Evolutionary conservation across 306 rosid genomes (phyloP).

Genomic region (Trifolium pratense): DNA sequence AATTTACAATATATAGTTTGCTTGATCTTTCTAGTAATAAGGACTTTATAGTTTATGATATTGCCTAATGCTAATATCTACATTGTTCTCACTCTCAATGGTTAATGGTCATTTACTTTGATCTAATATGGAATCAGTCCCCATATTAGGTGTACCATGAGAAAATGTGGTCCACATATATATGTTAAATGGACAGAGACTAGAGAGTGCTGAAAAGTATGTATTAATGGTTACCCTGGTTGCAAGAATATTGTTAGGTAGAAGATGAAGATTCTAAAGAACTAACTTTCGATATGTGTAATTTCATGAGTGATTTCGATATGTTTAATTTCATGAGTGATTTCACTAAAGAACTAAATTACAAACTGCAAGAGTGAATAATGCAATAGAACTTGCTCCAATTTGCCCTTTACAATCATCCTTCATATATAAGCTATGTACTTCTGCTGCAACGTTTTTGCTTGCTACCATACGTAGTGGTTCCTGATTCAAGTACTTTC

Average conservation of each 20-base stretch:
- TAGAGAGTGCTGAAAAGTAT: no score
- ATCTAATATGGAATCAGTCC: neutral
- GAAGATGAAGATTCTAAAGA: no score
- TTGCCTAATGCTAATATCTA: no score
- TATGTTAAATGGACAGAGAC: no score
- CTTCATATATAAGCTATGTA: neutral
- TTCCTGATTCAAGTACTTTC: no score
- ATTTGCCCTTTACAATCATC: neutral
- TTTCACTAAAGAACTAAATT: no score
- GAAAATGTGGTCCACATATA: no score
- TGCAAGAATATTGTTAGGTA: no score
- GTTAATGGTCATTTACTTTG: neutral
- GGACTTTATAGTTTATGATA: neutral
- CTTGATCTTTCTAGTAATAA: neutral
- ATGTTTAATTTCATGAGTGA: no score
- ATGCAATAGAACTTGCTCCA: constrained; percentile 34
- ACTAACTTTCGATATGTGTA: neutral
- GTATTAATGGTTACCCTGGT: neutral
- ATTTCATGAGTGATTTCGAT: neutral
- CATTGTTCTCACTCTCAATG: no score
- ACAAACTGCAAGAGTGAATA: no score
- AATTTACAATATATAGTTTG: neutral
- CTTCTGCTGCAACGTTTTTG: neutral
- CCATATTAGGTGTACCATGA: neutral
- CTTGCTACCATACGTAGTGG: neutral